Base-by-base conservation (phyloP, 352 stramenopile species). In the Globisporangium sylvaticum region DNA sequence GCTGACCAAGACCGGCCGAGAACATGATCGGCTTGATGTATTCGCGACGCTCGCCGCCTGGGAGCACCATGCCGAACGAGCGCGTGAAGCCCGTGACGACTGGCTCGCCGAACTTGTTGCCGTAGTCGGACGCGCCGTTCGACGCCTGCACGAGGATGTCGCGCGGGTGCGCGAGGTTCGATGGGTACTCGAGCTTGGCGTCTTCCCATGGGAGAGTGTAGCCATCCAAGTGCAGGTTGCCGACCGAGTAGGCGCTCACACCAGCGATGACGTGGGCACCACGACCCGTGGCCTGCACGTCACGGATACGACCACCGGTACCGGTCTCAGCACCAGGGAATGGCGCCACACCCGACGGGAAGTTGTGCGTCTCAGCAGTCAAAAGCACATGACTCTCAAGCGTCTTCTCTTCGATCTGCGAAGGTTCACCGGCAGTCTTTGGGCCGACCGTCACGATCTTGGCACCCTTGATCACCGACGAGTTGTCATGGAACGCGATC, bases 11-110 rank as follows among this genome's bases (percentile, higher is more conserved):
- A 66, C 98, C 98, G 5, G 97, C 97, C 55, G 96, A 99, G 70
- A 99, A 99, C 97, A 99, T 99, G 75, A 99, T 99, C 27, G 98
- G 98, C 82, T 99, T 99, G 66, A 99, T 97, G 91, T 98, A 99
- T 74, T 99, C 98, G 68, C 95, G 97, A 31, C 98, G 89, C 68
- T 99, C 93, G 44, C 97, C 97, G 63, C 89, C 97, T 0, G 95
- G 90, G 56, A 99, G 77, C 24, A 97, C 81, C 86, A 98, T 95
- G 18, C 98, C 98, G 71, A 99, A 99, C 15, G 92, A 98, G 34
- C 98, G 89, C 32, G 96, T 98, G 70, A 99, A 99, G 25, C 98
- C 98, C 62, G 96, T 86, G 46, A 99, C 92, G 7, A 99, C 97
- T n/a, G 98, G 98, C 77, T 99, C 98, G 39, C 98, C 98, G 68